These are phyloP conservation scores for Globisporangium iwayamae DNA, from an alignment of 352 stramenopile species.

Conservation along the genomic window DNA sequence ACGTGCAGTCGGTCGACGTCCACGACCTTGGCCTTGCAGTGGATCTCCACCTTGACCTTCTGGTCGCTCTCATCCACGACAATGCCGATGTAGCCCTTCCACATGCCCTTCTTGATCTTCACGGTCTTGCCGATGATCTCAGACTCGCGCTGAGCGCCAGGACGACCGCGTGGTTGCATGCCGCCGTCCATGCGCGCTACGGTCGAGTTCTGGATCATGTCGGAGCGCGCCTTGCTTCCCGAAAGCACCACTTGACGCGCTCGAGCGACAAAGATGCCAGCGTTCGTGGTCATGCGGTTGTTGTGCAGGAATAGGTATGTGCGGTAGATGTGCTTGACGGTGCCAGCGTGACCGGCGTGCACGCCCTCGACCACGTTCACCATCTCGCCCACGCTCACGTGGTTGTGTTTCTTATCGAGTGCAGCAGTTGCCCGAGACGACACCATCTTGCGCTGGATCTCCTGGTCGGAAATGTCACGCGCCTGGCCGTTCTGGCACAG, in stretches of 20 bases:
- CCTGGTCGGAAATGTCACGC: slow-evolving; percentile 82
- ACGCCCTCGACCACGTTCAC: slow-evolving; percentile 86
- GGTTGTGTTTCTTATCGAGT: slow-evolving; percentile 88
- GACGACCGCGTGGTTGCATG: slow-evolving; percentile 34
- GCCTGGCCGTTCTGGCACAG: slow-evolving; percentile 84
- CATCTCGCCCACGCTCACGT: slow-evolving; percentile 88
- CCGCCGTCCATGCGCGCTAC: slow-evolving; percentile 57
- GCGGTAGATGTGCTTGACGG: slow-evolving; percentile 89
- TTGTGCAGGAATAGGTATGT: slow-evolving; percentile 90
- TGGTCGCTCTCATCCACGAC: slow-evolving; percentile 86
- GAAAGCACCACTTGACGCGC: slow-evolving; percentile 80
- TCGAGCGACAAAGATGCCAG: slow-evolving; percentile 86
- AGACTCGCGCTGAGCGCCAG: slow-evolving; percentile 50
- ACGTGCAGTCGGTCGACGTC: slow-evolving; percentile 84
- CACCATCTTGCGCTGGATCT: slow-evolving; percentile 87
- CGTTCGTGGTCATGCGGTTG: slow-evolving; percentile 87
- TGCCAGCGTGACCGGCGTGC: slow-evolving; percentile 82
- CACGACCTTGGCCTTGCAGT: slow-evolving; percentile 87
- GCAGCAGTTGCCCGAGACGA: slow-evolving; percentile 77
- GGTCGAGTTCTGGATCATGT: slow-evolving; percentile 86
- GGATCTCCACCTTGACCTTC: slow-evolving; percentile 91
- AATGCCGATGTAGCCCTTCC: slow-evolving; percentile 92
- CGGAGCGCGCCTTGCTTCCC: slow-evolving; percentile 80
- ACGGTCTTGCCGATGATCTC: slow-evolving; percentile 87
- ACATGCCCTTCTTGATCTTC: slow-evolving; percentile 89